Base-by-base conservation (phyloP, 805 yeast species). In the Nakazawaea wyomingensis region DNA sequence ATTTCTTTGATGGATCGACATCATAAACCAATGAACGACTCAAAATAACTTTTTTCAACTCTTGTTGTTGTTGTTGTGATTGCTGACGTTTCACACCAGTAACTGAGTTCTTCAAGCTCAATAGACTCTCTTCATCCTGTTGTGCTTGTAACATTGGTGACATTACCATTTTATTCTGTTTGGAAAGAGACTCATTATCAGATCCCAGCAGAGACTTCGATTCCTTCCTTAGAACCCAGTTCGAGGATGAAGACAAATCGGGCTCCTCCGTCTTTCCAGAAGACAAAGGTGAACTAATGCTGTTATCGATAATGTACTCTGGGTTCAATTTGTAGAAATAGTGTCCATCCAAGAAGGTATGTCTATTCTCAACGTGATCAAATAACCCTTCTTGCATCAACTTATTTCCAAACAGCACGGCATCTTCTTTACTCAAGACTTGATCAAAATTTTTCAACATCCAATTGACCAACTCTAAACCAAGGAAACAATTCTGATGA, bases 261-360 rank as follows among this genome's bases (percentile, higher is more conserved):
- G 41, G 28, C 1, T 35, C 46, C 5, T 22, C 22, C 4, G 45
- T 17, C 11, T 29, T 31, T 9, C 30, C 28, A n/a, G 37, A 13
- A 9, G 37, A 19, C 10, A 13, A 24, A 4, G 37, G 35, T 11
- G 44, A 27, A 9, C 18, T 17, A 6, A 14, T 20, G 11, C 22
- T 26, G 21, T 62, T 48, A 33, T 56, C 60, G 32, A 66, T 65
- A 10, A 66, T 60, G 49, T 71, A 84, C 24, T 81, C 83, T 1
- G 76, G 74, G 17, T 70, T 71, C 40, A 90, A 60, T 52, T 78
- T 81, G 55, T 91, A 91, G 60, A 91, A 91, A 57, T 89, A 91
- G 55, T 93, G 90, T 0, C 99, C 99, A 63, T 91, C 96, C 41
- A 89, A 62, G 52, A 93, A 87, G 3, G 84, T 78, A 57, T 91